Conservation (phyloP, 2,329 filamentous ascomycete species). For the Penicillium nordicum region DNA sequence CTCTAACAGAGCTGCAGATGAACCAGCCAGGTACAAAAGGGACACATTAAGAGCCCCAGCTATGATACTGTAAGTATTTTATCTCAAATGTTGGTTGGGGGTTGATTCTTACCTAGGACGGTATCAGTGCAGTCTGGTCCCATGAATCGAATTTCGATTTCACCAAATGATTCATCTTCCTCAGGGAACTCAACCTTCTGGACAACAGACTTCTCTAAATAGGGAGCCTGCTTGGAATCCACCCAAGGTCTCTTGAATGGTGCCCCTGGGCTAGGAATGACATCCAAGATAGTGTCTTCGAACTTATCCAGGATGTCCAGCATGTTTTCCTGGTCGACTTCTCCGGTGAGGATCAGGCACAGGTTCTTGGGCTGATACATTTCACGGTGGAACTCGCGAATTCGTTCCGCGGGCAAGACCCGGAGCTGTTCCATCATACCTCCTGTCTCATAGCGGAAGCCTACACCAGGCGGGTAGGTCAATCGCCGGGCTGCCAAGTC, state of each 20-base stretch:
- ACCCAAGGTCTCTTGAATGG: slow-evolving; percentile 88
- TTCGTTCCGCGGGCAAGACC: slow-evolving; percentile 79
- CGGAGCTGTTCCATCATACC: slow-evolving; percentile 92
- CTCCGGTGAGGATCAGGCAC: slow-evolving; percentile 85
- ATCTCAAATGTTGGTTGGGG: not conserved
- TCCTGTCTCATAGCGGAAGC: slow-evolving; percentile 96
- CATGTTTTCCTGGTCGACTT: slow-evolving; percentile 78
- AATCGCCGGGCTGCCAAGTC: slow-evolving; percentile 75
- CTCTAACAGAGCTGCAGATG: slow-evolving; percentile 86
- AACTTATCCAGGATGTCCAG: slow-evolving; percentile 80
- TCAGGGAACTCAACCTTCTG: slow-evolving; percentile 89
- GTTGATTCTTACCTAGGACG: slow-evolving; percentile 48
- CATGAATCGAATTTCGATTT: slow-evolving; percentile 81
- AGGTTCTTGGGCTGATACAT: slow-evolving; percentile 99
- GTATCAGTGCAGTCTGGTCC: slow-evolving; percentile 76
- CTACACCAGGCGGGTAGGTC: slow-evolving; percentile 82
- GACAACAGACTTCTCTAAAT: slow-evolving; percentile 67
- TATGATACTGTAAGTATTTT: slow-evolving; percentile 21
- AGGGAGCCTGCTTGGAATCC: slow-evolving; percentile 74
- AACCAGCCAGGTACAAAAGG: slow-evolving; percentile 84
- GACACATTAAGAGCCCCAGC: slow-evolving; percentile 74
- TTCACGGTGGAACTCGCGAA: slow-evolving; percentile 87
- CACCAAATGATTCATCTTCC: slow-evolving; percentile 89
- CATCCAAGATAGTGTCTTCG: slow-evolving; percentile 77
- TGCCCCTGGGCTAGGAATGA: slow-evolving; percentile 70